Evolutionary conservation across 345 rosid species (phyloP).

Genomic region (Diplotaxis tenuifolia): DNA sequence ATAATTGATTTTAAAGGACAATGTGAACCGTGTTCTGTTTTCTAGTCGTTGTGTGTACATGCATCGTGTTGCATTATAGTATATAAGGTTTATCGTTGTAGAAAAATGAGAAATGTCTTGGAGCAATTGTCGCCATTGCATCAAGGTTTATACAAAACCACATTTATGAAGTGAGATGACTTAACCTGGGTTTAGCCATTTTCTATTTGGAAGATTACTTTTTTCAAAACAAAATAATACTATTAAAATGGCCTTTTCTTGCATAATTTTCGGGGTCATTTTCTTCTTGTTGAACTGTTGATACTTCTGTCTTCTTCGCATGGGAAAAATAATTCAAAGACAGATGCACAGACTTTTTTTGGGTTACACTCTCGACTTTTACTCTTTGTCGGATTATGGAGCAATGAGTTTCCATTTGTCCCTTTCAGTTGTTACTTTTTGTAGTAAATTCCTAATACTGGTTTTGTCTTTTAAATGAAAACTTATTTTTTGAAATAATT

Average conservation of each 20-base stretch:
- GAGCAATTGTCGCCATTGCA: conserved; percentile 34
- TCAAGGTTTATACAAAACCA: conserved; percentile 33
- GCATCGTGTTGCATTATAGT: conserved; percentile 12
- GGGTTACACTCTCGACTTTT: conserved; percentile 22
- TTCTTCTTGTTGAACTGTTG: conserved; percentile 1
- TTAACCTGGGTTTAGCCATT: conserved; percentile 15
- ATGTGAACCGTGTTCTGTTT: conserved; percentile 28
- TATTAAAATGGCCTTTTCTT: neutral
- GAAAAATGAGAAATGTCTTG: conserved; percentile 33
- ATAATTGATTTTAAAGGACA: conserved; percentile 6
- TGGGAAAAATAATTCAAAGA: conserved; percentile 15
- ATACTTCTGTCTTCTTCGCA: conserved; percentile 10
- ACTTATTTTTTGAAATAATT: neutral
- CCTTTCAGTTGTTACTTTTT: conserved; percentile 29
- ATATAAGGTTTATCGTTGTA: conserved; percentile 18
- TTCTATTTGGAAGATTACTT: conserved; percentile 30
- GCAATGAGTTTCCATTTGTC: conserved; percentile 32
- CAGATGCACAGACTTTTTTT: conserved; percentile 2
- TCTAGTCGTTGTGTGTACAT: conserved; percentile 31
- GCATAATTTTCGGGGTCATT: conserved; percentile 30
- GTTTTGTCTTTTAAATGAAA: conserved; percentile 3
- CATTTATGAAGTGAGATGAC: conserved; percentile 31
- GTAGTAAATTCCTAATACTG: conserved; percentile 4
- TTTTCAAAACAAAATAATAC: neutral
- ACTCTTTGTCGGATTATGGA: conserved; percentile 30